These are phyloP conservation scores for Quercus cerris DNA, from an alignment of 306 rosid species.

Conservation along the genomic window DNA sequence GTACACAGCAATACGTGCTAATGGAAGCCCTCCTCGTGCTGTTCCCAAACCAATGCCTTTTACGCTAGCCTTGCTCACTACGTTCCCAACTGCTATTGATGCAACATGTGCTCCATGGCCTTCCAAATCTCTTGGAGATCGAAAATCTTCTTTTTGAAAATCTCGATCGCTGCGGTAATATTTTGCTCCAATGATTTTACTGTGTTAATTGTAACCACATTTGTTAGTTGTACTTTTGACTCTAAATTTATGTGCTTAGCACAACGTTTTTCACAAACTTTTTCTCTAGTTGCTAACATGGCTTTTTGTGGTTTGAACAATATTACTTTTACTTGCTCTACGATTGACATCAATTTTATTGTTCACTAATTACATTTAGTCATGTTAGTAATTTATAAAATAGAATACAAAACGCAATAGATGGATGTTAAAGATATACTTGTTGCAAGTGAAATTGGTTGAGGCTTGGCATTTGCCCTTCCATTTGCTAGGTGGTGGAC, in stretches of 20 bases:
- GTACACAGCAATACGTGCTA: constrained; percentile 51
- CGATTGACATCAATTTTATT: too few relatives aligned
- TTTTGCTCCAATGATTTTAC: constrained; percentile 54
- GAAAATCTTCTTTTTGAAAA: neutral
- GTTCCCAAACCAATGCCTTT: constrained; percentile 46
- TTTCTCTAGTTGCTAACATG: too few relatives aligned
- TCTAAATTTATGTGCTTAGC: neutral
- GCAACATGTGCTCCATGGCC: constrained; percentile 63
- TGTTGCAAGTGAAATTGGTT: constrained; percentile 44
- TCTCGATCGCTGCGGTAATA: constrained; percentile 9
- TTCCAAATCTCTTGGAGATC: constrained; percentile 36
- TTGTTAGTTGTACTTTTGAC: neutral
- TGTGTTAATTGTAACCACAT: neutral
- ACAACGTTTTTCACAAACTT: too few relatives aligned
- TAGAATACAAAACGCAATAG: too few relatives aligned
- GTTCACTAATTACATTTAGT: too few relatives aligned
- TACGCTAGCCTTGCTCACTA: constrained; percentile 30
- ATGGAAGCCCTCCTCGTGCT: constrained; percentile 45
- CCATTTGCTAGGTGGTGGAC: constrained; percentile 58
- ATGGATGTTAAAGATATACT: constrained; percentile 18
- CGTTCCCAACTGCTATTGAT: constrained; percentile 43
- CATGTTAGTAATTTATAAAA: too few relatives aligned
- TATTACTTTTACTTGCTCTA: too few relatives aligned
- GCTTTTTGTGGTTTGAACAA: too few relatives aligned
- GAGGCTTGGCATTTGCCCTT: constrained; percentile 38